Evolutionary conservation across 1,284 basidiomycete genomes (phyloP).

Genomic region (Leccinum solheimii): DNA sequence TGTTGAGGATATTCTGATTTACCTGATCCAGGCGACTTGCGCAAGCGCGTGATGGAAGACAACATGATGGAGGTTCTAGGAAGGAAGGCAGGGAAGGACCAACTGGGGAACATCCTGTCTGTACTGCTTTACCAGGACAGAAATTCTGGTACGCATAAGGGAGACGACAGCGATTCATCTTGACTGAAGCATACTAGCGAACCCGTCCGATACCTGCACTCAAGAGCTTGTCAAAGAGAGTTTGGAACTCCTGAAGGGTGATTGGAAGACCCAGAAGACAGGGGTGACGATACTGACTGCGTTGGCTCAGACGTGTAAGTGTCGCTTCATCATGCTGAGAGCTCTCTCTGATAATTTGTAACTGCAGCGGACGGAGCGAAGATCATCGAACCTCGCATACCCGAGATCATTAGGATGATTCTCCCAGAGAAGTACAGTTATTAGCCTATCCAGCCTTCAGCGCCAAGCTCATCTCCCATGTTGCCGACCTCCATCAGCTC

Average conservation of each 20-base stretch:
- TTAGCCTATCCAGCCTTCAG: neutral
- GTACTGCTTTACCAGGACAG: conserved; percentile 19
- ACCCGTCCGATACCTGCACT: conserved; percentile 9
- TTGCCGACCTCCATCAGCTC: neutral
- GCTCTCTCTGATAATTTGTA: neutral
- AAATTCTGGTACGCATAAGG: conserved; percentile 12
- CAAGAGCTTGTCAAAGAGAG: conserved; percentile 14
- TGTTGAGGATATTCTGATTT: neutral
- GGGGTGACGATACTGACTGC: conserved; percentile 27
- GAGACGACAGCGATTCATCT: neutral
- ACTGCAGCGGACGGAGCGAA: conserved; percentile 18
- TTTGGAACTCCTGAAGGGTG: conserved; percentile 4
- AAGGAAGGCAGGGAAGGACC: conserved; percentile 14
- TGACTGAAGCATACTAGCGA: neutral
- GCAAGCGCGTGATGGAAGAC: conserved; percentile 10
- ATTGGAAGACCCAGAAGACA: conserved; percentile 26
- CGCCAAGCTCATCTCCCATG: neutral
- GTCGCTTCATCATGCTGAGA: neutral
- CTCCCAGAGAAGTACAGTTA: conserved; percentile 8
- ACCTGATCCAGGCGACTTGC: conserved; percentile 14
- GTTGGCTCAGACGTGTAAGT: conserved; percentile 23
- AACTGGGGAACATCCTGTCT: conserved; percentile 20
- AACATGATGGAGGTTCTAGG: conserved; percentile 21
- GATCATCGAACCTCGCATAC: conserved; percentile 9
- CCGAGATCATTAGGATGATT: conserved; percentile 24